Base-by-base conservation (phyloP, 495 filamentous ascomycete genomes). In the Hypoxylon fragiforme region DNA sequence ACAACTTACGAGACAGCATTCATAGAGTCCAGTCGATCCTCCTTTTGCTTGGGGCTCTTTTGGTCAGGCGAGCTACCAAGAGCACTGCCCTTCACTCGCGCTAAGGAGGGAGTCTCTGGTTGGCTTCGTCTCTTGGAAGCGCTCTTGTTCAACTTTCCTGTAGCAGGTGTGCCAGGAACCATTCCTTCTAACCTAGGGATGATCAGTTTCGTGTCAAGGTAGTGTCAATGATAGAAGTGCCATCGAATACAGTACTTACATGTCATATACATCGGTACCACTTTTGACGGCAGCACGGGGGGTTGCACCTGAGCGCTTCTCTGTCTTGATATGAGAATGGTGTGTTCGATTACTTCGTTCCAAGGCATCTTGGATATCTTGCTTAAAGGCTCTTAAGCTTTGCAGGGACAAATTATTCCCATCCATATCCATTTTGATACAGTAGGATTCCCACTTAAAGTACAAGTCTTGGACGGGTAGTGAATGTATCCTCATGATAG, bases 361-460 rank as follows among this genome's bases (percentile, higher is more conserved):
- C 50, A 97, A 70, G 22, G 78, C 77, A 50, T 96, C 92, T 60
- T 92, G 89, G 0, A 96, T 71, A 72, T 92, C 86, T 64, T 90
- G 85, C 68, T 95, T 96, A 57, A 98, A 89, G 34, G 81, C 78
- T 45, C 84, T 76, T 32, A 88, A 79, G 0, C 80, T 88, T 13
- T 85, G 79, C 19, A 91, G 66, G 52, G 84, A 81, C 47, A 92
- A 66, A 43, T 81, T 88, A 34, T 81, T 84, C 54, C 90, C 85
- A 15, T 92, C 88, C 30, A 77, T 62, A 14, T 77, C 78, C 88
- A 97, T 94, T 73, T 92, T 96, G 60, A 98, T 86, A 66, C 85
- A 87, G 76, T 96, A 97, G 0, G 90, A 90, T 63, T 98, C 92
- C 94, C 94, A 98, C 81, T 97, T 96, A 81, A 85, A 97, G 67